A percentile compares a stretch with the other conserved stretches of the same genome.
These are phyloP conservation scores for Starmerella ratchasimensis DNA, from an alignment of 805 yeast genomes.

Conservation along the genomic window DNA sequence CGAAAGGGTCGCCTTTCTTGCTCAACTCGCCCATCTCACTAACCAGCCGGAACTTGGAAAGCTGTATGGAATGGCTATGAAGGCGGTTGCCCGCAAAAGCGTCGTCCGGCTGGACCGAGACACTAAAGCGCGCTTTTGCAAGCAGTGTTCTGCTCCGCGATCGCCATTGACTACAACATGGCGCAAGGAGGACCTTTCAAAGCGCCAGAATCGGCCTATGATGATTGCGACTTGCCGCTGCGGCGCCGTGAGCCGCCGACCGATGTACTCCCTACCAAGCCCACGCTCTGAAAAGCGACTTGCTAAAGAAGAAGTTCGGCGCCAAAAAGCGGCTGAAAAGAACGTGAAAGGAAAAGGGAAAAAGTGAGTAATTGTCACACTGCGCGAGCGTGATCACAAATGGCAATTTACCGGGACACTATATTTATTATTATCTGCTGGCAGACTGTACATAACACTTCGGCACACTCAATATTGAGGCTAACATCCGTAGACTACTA, in stretches of 20 bases:
- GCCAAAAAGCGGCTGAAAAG: too few species aligned
- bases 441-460: too few species aligned
- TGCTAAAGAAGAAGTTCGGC: too few species aligned
- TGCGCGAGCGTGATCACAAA: too few species aligned
- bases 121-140: constrained; percentile 57
- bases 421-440: too few species aligned
- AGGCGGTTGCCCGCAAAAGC: constrained; percentile 50
- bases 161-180: constrained; percentile 37
- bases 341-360: too few species aligned
- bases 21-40: constrained; percentile 21
- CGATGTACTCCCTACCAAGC: constrained; percentile 3
- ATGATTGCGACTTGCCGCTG: constrained; percentile 16
- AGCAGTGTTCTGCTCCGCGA: constrained; percentile 42
- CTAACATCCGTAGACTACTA: too few species aligned
- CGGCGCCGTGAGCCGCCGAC: constrained; percentile 12
- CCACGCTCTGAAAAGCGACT: too few species aligned
- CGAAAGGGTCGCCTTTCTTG: constrained; percentile 25
- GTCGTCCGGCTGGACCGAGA: constrained; percentile 42
- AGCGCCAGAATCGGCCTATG: constrained; percentile 16
- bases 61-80: constrained; percentile 40
- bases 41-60: constrained; percentile 35
- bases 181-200: constrained; percentile 34
- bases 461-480: too few species aligned
- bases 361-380: too few species aligned
- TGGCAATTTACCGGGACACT: too few species aligned